Conservation (phyloP, 208 protist species). For the Wallacemonas collosoma region DNA sequence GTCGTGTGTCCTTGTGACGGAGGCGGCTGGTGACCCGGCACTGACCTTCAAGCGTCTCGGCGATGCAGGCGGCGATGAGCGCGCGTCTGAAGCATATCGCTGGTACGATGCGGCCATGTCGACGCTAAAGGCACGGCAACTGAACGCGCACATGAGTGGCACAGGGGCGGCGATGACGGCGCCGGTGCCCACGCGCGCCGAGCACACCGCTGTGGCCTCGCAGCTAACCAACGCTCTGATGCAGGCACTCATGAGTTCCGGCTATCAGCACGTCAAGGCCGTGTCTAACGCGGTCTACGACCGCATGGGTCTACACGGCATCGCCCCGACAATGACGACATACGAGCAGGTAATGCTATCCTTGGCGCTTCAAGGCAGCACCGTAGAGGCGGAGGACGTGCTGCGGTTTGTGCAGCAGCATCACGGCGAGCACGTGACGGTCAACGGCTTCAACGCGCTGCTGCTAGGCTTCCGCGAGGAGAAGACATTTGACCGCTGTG, state of each 20-base stretch:
- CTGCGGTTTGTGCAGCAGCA: slow-evolving; percentile 66
- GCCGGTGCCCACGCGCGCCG: neutral
- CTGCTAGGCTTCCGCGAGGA: slow-evolving; percentile 81
- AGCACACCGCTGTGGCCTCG: slow-evolving; percentile 51
- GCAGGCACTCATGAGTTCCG: slow-evolving; percentile 71
- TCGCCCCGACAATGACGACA: slow-evolving; percentile 75
- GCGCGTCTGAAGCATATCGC: slow-evolving; percentile 76
- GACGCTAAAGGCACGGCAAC: slow-evolving; percentile 23
- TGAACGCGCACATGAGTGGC: neutral
- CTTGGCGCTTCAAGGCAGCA: slow-evolving; percentile 74
- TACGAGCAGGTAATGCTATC: slow-evolving; percentile 79
- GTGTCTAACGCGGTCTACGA: slow-evolving; percentile 78
- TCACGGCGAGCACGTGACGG: slow-evolving; percentile 60
- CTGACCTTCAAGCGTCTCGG: slow-evolving; percentile 81
- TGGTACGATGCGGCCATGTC: slow-evolving; percentile 72
- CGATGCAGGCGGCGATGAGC: slow-evolving; percentile 68
- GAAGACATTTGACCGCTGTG: slow-evolving; percentile 68
- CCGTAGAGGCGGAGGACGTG: slow-evolving; percentile 74
- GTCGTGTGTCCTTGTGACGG: slow-evolving; percentile 57
- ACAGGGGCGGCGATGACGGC: no score
- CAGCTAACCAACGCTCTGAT: slow-evolving; percentile 82
- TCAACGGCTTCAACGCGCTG: slow-evolving; percentile 78
- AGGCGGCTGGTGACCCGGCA: slow-evolving; percentile 70
- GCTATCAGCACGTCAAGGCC: slow-evolving; percentile 71
- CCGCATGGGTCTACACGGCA: slow-evolving; percentile 65